Conservation (phyloP, 2,329 filamentous ascomycete species). For the Cladobotryum protrusum region DNA sequence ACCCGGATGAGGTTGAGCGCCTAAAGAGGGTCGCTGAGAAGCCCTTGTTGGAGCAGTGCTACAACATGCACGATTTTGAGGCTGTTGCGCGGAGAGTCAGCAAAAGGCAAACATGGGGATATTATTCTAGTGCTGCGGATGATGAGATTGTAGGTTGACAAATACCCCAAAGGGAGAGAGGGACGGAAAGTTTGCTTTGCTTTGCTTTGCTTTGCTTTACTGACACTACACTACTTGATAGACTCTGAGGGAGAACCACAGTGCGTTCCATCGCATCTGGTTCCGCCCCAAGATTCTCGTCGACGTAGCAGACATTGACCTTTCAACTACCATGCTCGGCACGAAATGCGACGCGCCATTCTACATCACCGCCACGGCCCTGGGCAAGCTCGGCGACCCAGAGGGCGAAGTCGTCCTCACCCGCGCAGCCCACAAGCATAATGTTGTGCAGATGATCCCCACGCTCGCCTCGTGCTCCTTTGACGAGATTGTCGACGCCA, state of each 20-base stretch:
- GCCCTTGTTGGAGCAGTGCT: slow-evolving; percentile 80
- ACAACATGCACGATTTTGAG: slow-evolving; percentile 94
- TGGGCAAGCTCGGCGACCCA: slow-evolving; percentile 89
- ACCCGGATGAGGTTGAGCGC: slow-evolving; percentile 53
- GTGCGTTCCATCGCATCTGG: slow-evolving; percentile 94
- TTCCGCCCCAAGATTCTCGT: slow-evolving; percentile 86
- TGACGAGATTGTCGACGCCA: slow-evolving; percentile 91
- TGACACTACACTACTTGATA: background rate
- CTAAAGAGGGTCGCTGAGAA: slow-evolving; percentile 68
- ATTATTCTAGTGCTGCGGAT: slow-evolving; percentile 84
- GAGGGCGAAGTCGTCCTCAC: slow-evolving; percentile 94
- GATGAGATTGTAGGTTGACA: slow-evolving; percentile 34
- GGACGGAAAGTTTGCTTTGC: no score
- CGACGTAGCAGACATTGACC: slow-evolving; percentile 82
- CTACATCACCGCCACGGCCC: slow-evolving; percentile 92
- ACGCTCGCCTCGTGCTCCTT: slow-evolving; percentile 95
- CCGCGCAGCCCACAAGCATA: slow-evolving; percentile 73
- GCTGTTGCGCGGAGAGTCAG: slow-evolving; percentile 82
- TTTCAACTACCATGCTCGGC: slow-evolving; percentile 89
- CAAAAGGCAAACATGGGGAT: slow-evolving; percentile 96
- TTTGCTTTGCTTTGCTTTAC: no score
- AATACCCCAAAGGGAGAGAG: no score
- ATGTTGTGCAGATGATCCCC: slow-evolving; percentile 97
- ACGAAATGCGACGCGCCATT: slow-evolving; percentile 79
- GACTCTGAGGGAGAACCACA: slow-evolving; percentile 94